Conservation (phyloP, 78 protist genomes). For the Dictyostelium citrinum region DNA sequence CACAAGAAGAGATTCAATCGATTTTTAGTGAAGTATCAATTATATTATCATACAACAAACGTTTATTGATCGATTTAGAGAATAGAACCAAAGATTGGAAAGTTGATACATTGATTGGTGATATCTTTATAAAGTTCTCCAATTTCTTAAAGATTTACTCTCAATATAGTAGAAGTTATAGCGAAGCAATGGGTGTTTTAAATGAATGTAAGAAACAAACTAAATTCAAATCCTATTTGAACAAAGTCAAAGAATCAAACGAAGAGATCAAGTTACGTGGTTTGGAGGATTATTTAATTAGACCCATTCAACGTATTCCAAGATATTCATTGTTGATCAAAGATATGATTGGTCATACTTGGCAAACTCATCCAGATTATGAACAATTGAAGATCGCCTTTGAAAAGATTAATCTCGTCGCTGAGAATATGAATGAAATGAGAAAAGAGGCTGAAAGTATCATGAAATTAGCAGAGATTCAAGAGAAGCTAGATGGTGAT, state of each 20-base stretch:
- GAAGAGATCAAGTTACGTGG: slow-evolving; percentile 63
- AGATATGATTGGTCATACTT: slow-evolving; percentile 68
- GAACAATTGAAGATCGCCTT: slow-evolving; percentile 33
- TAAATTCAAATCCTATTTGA: slow-evolving; percentile 37
- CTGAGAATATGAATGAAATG: slow-evolving; percentile 65
- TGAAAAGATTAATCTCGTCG: slow-evolving; percentile 27
- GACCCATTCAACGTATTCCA: slow-evolving; percentile 77
- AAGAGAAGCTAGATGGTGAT: slow-evolving; percentile 52
- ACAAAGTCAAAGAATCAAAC: slow-evolving; percentile 32
- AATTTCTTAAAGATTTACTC: slow-evolving; percentile 56
- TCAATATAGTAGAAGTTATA: slow-evolving; percentile 48
- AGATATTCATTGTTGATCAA: slow-evolving; percentile 38
- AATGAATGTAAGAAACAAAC: slow-evolving; percentile 58
- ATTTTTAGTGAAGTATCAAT: slow-evolving; percentile 54
- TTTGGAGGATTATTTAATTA: slow-evolving; percentile 54
- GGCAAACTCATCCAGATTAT: slow-evolving; percentile 72
- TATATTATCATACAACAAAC: slow-evolving; percentile 6
- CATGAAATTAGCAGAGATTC: slow-evolving; percentile 72
- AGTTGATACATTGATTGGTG: slow-evolving; percentile 51
- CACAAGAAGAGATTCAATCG: slow-evolving; percentile 25
- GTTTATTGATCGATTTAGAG: background rate
- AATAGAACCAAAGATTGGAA: background rate
- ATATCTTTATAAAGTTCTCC: slow-evolving; percentile 59
- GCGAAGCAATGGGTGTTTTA: slow-evolving; percentile 24
- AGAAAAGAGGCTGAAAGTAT: slow-evolving; percentile 43